Base-by-base conservation (phyloP, 148 eudicot species). In the Rhododendron ovatum region DNA sequence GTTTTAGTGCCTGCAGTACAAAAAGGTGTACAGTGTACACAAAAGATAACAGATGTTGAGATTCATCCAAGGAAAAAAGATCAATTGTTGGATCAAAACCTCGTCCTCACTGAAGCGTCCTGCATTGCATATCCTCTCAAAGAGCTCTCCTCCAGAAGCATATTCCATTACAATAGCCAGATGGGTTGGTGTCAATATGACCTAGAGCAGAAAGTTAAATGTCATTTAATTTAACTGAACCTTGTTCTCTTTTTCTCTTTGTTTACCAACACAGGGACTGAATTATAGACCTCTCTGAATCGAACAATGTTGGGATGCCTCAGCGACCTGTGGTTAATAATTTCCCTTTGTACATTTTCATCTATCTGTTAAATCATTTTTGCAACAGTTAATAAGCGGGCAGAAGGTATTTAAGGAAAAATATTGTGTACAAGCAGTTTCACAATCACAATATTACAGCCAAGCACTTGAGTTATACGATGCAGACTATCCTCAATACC, bases 81-180 rank as follows among this genome's bases (percentile, higher is more conserved):
- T 20, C 17, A 67, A 84, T 84, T 28, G 84, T 50, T 22, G 45
- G 63, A 78, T 77, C 45, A 81, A 80, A 79, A 95, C 98, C 98
- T 95, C 98, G 87, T 95, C 96, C 93, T 95, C 96, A 26, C 87
- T 92, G 88, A 95, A 91, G 43, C 96, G 89, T 37, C 94, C 96
- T 43, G 93, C 93, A 82, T 86, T 89, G 88, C 91, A 78, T 65
- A 95, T 95, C 88, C 96, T 85, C 78, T 94, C 94, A 87, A 92
- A 95, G 75, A 95, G 92, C 89, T 95, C 98, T 35, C 98, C 98
- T 51, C 98, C 98, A 82, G 98, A 91, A 59, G 98, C 98, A 93
- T 95, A 95, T 84, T 95, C 98, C 98, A 95, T 95, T 67, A 94
- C 95, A 84, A 95, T 95, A 84, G 98, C 98, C 77, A 95, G 90